Evolutionary conservation across 2,329 filamentous ascomycete genomes (phyloP).

Genomic region (Whalleya microplaca): DNA sequence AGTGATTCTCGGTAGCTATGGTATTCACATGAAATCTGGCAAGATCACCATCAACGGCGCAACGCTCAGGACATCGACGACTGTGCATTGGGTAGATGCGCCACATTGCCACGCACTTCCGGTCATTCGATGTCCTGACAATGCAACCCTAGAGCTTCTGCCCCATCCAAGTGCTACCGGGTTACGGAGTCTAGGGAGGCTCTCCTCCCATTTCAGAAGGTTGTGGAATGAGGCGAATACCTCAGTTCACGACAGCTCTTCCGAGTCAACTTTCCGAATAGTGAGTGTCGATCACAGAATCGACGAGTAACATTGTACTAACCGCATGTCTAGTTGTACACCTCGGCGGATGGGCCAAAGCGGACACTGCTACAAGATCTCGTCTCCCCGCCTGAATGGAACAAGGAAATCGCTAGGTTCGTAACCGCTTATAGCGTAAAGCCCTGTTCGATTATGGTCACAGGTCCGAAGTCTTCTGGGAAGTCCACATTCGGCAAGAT

Average conservation of each 20-base stretch:
- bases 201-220: conserved; percentile 69
- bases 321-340: conserved; percentile 50
- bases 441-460: conserved; percentile 57
- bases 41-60: conserved; percentile 69
- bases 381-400: conserved; percentile 62
- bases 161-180: conserved; percentile 53
- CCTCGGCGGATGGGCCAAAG: conserved; percentile 56
- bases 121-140: conserved; percentile 59
- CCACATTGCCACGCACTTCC: conserved; percentile 72
- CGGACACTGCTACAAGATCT: conserved; percentile 56
- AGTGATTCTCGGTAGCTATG: conserved; percentile 69
- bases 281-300: conserved; percentile 40
- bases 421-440: conserved; percentile 41
- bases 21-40: conserved; percentile 64
- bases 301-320: background rate
- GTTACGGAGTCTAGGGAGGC: conserved; percentile 56
- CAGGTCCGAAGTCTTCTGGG: conserved; percentile 72
- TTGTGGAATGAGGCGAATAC: conserved; percentile 62
- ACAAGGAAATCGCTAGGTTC: conserved; percentile 58
- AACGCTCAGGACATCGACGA: conserved; percentile 54
- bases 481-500: conserved; percentile 76
- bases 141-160: conserved; percentile 58
- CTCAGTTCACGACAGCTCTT: conserved; percentile 31
- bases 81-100: conserved; percentile 62
- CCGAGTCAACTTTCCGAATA: conserved; percentile 51